A percentile compares a stretch with the other conserved stretches of the same genome.
phyloP scores from a whole-genome alignment of 2,329 filamentous ascomycete genomes.

The Diaporthe humulicola region DNA sequence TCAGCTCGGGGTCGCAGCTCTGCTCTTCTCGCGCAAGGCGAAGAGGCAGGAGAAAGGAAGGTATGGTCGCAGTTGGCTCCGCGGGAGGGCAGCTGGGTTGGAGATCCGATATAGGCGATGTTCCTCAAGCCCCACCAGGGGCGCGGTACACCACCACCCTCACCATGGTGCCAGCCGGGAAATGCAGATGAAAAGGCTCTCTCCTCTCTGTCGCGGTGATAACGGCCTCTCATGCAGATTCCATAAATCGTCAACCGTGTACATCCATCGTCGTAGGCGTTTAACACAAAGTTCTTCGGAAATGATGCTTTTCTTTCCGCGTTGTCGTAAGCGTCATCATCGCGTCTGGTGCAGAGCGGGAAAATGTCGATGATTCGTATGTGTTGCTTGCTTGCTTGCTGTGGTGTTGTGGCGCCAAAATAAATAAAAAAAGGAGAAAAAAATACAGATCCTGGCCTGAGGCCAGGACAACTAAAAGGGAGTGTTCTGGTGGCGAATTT shows the following conservation, averaged over 20 bases:
- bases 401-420: neutral
- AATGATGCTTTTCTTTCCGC: conserved; percentile 24
- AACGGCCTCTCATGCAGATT: conserved; percentile 43
- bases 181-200: conserved; percentile 32
- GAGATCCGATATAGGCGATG: neutral
- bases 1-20: conserved; percentile 1
- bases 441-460: conserved; percentile 39
- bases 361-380: conserved; percentile 38
- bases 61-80: conserved; percentile 5
- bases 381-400: conserved; percentile 40
- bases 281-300: conserved; percentile 30
- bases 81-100: neutral
- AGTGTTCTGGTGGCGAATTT: conserved; percentile 16
- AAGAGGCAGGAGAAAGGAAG: conserved; percentile 17
- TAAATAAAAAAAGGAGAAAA: neutral
- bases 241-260: conserved; percentile 70
- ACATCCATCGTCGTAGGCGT: conserved; percentile 61
- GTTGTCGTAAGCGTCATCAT: conserved; percentile 42
- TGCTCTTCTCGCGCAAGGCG: neutral
- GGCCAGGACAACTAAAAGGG: conserved; percentile 28
- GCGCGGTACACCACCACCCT: neutral
- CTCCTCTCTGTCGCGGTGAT: conserved; percentile 38
- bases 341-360: conserved; percentile 37
- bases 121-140: neutral
- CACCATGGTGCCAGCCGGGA: conserved; percentile 25